These are phyloP conservation scores for Euphorbia neoarborescens DNA, from an alignment of 441 rosid species.

Conservation along the genomic window DNA sequence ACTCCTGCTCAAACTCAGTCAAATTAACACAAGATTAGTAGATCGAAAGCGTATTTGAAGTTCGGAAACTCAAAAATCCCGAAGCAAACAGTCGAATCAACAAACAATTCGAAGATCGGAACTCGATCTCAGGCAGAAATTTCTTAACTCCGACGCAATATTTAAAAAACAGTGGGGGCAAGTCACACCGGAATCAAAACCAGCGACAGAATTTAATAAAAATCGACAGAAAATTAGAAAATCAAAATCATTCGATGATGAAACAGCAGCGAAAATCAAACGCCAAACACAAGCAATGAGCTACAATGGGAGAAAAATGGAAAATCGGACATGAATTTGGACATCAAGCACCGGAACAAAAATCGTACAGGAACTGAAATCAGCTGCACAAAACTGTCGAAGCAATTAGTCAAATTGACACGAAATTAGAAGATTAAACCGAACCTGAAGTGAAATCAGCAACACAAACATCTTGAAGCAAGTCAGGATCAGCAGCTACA, in stretches of 20 bases:
- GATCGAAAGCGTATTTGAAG: neutral
- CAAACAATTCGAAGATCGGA: too few relatives aligned
- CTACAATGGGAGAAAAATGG: neutral
- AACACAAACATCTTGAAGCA: constrained; percentile 56
- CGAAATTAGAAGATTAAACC: neutral
- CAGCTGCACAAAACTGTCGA: neutral
- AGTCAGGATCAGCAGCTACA: constrained; percentile 39
- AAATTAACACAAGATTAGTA: neutral
- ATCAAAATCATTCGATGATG: neutral
- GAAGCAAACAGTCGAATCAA: neutral
- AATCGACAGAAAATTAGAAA: neutral
- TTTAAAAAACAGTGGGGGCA: neutral
- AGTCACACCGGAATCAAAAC: neutral
- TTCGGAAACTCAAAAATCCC: neutral
- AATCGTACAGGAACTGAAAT: neutral
- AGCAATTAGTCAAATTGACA: neutral
- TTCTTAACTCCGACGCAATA: too few relatives aligned
- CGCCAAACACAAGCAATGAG: neutral
- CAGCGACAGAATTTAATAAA: neutral
- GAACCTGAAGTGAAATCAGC: constrained; percentile 40
- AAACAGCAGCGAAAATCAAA: neutral
- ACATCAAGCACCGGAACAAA: neutral
- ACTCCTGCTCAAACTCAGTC: constrained; percentile 21
- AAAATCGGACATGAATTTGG: neutral
- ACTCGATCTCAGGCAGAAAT: too few relatives aligned